Evolutionary conservation across 2,329 filamentous ascomycete species (phyloP).

Genomic region (Cordyceps fumosorosea): DNA sequence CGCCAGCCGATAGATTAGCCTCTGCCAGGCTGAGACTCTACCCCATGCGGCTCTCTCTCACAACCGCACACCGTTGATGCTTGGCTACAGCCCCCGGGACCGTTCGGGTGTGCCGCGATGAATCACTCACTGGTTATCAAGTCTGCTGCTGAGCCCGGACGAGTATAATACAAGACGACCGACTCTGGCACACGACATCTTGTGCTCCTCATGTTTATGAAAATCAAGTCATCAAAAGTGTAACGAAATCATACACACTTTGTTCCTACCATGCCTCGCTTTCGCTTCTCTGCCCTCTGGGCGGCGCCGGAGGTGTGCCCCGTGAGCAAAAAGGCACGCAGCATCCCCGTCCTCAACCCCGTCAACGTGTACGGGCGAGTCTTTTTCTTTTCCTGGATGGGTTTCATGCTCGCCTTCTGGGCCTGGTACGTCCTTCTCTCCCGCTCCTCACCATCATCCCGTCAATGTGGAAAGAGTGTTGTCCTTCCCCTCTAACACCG

Average conservation of each 20-base stretch:
- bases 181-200: background rate
- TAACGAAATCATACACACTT: background rate
- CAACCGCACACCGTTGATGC: background rate
- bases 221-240: background rate
- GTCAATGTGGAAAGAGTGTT: no score
- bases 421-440: conserved; percentile 50
- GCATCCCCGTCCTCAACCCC: conserved; percentile 72
- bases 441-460: background rate
- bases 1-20: conserved; percentile 2
- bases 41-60: no score
- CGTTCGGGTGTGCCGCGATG: background rate
- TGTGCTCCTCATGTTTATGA: background rate
- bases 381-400: conserved; percentile 84
- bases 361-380: conserved; percentile 76
- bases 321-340: conserved; percentile 73
- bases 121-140: background rate
- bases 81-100: background rate
- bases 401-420: conserved; percentile 83
- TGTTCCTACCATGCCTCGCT: conserved; percentile 19
- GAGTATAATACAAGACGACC: conserved; percentile 6
- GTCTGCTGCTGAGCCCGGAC: background rate
- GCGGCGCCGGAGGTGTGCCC: conserved; percentile 67
- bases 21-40: background rate
- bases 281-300: conserved; percentile 25
- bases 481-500: background rate